Evolutionary conservation across 192 early-diverging fungal genomes (phyloP).

Genomic region (Backusella tarrabulga): DNA sequence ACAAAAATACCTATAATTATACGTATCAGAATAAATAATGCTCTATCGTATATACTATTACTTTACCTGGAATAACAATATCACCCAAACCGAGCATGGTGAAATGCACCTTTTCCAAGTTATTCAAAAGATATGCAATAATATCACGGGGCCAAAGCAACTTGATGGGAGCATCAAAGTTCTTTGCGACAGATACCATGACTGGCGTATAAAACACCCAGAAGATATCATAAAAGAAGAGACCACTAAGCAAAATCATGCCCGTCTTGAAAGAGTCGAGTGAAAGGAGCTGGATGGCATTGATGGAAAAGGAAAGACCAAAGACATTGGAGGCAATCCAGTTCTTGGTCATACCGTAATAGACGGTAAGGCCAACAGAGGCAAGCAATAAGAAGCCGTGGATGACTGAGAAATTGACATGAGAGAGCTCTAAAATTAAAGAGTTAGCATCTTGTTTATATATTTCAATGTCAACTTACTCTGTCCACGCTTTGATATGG

Average conservation of each 20-base stretch:
- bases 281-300: conserved; percentile 82
- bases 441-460: neutral
- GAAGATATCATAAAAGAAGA: conserved; percentile 97
- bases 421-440: conserved; percentile 45
- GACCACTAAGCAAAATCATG: conserved; percentile 83
- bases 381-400: conserved; percentile 61
- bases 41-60: too few relatives aligned
- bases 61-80: conserved; percentile 89
- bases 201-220: conserved; percentile 99
- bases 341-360: conserved; percentile 85
- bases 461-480: conserved; percentile 33
- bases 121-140: conserved; percentile 47
- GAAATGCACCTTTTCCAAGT: conserved; percentile 54
- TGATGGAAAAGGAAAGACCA: conserved; percentile 84
- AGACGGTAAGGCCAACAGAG: conserved; percentile 60
- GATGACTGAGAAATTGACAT: conserved; percentile 58
- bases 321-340: conserved; percentile 92
- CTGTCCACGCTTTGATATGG: conserved; percentile 63
- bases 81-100: conserved; percentile 97
- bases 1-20: conserved; percentile 73
- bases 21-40: too few relatives aligned
- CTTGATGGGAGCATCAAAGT: conserved; percentile 96
- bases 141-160: conserved; percentile 83
- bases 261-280: conserved; percentile 96
- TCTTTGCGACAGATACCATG: conserved; percentile 97